Evolutionary conservation across 2,329 filamentous ascomycete genomes (phyloP), one percentile per base, ranked within the genome.

Genomic region (Fonsecaea erecta): DNA sequence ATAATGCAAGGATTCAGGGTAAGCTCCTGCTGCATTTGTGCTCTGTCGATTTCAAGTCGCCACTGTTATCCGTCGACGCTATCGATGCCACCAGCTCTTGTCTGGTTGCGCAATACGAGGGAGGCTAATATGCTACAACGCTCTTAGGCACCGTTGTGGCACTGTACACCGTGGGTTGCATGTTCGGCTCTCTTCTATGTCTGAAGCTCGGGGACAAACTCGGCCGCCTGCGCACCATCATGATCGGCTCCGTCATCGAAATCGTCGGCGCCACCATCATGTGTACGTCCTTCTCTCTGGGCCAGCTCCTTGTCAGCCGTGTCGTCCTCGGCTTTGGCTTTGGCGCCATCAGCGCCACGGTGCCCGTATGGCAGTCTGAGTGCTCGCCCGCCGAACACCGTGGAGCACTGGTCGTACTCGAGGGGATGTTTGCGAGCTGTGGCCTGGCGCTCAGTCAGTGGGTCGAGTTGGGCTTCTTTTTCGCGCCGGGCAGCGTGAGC

Each of bases 321-420:
- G 77, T 82, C 35, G 75, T 84, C 18, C 81, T 82, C 2, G 84
- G 75, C 35, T 48, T 70, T 8, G 69, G 70, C 24, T 70, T 66
- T 34, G 70, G 70, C 1, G 30, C 78, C 68, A 75, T 79, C 66
- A 77, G 75, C 1, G 75, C 76, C 1, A 79, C 75, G 1, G 78
- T 80, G 26, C 78, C 78, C 1, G 74, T 75, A 16, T 80, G 74
- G 72, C 77, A 79, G 65, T 76, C 77, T 0, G 78, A 80, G 72
- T 83, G 81, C 60, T 82, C 81, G 48, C 82, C 82, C 68, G 78
- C 81, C 8, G 81, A 85, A 66, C 77, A 77, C 51, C 77, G 82
- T 64, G 82, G 82, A 5, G 79, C 81, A 63, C 72, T 84, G 67
- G 81, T 84, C 68, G 83, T 83, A 80, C 76, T 84, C n/a, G 82